Evolutionary conservation across 2,329 filamentous ascomycete species (phyloP).

Genomic region (Thielaviopsis musarum): DNA sequence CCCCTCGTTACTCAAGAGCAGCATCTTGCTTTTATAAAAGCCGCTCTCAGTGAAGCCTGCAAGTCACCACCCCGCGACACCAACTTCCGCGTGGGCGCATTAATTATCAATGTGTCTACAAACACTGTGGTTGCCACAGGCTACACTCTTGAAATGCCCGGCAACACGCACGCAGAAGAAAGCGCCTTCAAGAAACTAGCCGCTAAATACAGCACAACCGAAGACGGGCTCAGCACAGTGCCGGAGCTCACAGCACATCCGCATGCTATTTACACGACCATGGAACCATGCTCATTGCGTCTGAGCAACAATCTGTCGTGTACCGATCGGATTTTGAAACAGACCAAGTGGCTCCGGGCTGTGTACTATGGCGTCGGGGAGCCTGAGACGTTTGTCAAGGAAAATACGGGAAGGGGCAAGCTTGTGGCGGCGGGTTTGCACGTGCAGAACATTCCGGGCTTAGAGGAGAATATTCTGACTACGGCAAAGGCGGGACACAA

Average conservation of each 20-base stretch:
- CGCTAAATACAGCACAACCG: slow-evolving; percentile 23
- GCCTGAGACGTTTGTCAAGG: background rate
- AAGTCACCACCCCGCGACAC: slow-evolving; percentile 61
- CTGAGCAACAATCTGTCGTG: slow-evolving; percentile 62
- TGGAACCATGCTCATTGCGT: slow-evolving; percentile 59
- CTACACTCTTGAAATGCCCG: background rate
- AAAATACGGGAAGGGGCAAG: background rate
- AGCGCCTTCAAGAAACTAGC: slow-evolving; percentile 68
- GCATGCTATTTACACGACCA: slow-evolving; percentile 64
- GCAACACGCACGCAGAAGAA: slow-evolving; percentile 74
- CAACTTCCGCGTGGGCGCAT: slow-evolving; percentile 88
- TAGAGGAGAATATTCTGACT: background rate
- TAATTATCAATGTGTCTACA: slow-evolving; percentile 41
- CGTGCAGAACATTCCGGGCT: background rate
- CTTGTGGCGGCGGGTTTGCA: background rate
- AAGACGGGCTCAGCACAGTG: slow-evolving; percentile 22
- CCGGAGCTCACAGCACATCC: slow-evolving; percentile 23
- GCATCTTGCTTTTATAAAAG: background rate
- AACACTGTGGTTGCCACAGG: slow-evolving; percentile 18
- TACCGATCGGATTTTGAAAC: slow-evolving; percentile 57
- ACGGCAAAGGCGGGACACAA: background rate
- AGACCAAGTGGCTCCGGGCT: slow-evolving; percentile 24
- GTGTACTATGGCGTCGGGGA: background rate
- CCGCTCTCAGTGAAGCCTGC: slow-evolving; percentile 8
- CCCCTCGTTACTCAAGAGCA: background rate